Evolutionary conservation across 192 early-diverging fungal genomes (phyloP).

Genomic region (Phycomyces blakesleeanus): DNA sequence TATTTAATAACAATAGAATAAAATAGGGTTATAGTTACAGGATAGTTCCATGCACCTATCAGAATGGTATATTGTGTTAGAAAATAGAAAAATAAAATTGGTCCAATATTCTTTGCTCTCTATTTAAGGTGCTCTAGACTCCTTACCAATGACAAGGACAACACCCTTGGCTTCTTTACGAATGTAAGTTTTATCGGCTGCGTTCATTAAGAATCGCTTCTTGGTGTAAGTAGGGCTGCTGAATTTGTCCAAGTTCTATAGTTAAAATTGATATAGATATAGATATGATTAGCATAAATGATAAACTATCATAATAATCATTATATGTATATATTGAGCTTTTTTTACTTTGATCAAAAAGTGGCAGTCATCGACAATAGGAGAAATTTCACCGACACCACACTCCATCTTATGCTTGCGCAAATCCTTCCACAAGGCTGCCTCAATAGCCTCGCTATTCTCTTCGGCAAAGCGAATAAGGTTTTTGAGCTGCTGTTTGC

Average conservation of each 20-base stretch:
- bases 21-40: constrained; percentile 7
- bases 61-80: too few species aligned
- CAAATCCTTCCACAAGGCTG: constrained; percentile 22
- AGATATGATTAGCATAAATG: too few species aligned
- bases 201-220: constrained; percentile 41
- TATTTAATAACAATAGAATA: neutral
- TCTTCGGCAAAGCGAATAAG: constrained; percentile 18
- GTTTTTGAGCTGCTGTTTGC: constrained; percentile 29
- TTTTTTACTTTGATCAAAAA: constrained; percentile 29
- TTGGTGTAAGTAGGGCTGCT: constrained; percentile 29
- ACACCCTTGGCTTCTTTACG: constrained; percentile 74
- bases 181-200: constrained; percentile 44
- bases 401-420: constrained; percentile 25
- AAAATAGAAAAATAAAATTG: too few species aligned
- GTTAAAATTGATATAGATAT: neutral
- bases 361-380: constrained; percentile 24
- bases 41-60: constrained; percentile 60
- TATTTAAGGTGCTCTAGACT: too few species aligned
- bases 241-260: constrained; percentile 53
- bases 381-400: constrained; percentile 16
- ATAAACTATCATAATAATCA: too few species aligned
- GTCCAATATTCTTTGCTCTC: constrained; percentile 14
- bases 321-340: too few species aligned
- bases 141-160: constrained; percentile 60
- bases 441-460: constrained; percentile 13